Base-by-base conservation (phyloP, 2,329 filamentous ascomycete species). In the Diaporthe humulicola region DNA sequence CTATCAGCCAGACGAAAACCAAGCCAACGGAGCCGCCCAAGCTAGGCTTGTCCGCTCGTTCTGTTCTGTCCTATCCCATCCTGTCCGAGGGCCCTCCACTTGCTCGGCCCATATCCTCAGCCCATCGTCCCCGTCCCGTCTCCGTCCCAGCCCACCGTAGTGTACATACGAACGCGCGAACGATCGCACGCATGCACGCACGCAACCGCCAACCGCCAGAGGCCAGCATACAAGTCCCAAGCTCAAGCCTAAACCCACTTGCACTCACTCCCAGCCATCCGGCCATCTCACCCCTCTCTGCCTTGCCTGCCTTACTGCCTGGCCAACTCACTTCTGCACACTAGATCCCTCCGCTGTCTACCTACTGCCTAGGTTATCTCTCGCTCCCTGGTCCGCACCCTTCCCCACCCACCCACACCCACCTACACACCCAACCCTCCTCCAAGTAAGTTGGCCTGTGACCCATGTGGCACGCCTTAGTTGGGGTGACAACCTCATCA, bases 381-480 rank as follows among this genome's bases (percentile, higher is more conserved):
- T 28, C n/a, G n/a, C 48, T 52, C 22, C 48, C 64, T 25, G 48
- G 48, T 50, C 48, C 22, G 30, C 64, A 8, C n/a, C 33, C 33
- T 54, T 54, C 64, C 54, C 64, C 64, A 69, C 61, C 61, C 61
- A 66, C 61, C 33, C 61, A 12, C 19, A 28, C 52, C 33, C 60
- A 61, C 57, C 19, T n/a, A 66, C 61, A 50, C 61, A 66, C 61
- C 60, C 61, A 50, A n/a, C 61, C 58, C 38, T 28, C 61, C 42
- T 69, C 64, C 48, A 69, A 40, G 64, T 36, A 30, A 69, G 45
- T 50, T 54, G 64, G 48, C 64, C 64, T 54, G 64, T 69, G 64
- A 69, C 64, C 60, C 33, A 54, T 69, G 64, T 54, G 64, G 64
- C 64, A 69, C 48, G 48, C 48, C 64, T 54, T 17, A 50, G 45